Conservation (phyloP, 345 rosid species). For the Citrus hindsii region DNA sequence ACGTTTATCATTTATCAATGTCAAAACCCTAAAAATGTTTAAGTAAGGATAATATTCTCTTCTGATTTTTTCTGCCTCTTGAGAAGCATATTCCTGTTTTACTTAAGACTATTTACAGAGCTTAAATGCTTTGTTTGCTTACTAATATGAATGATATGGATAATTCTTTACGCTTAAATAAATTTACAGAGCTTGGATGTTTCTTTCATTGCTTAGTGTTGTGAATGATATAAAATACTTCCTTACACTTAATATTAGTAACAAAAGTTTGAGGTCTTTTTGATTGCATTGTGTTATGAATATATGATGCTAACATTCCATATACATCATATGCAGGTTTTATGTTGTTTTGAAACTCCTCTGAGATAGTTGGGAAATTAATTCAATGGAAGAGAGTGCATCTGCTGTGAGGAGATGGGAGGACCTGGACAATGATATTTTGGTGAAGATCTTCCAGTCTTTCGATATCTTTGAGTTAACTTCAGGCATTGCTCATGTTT, state of each 20-base stretch:
- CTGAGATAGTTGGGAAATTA: background rate
- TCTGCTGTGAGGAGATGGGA: constrained; percentile 62
- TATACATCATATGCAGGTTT: constrained; percentile 4
- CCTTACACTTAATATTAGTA: background rate
- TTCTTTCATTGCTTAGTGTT: background rate
- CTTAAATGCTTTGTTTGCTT: background rate
- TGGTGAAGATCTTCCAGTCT: constrained; percentile 64
- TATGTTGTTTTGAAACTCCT: constrained; percentile 15
- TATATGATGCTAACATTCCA: background rate
- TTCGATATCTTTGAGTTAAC: constrained; percentile 52
- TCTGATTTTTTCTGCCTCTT: background rate
- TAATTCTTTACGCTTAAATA: background rate
- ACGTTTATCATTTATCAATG: too few species aligned
- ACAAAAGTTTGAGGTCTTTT: background rate
- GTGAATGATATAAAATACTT: background rate
- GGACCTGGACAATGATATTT: constrained; percentile 63
- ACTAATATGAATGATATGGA: background rate
- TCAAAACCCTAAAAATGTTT: background rate
- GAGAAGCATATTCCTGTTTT: background rate
- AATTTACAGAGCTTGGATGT: background rate
- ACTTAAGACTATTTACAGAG: background rate
- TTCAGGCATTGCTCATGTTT: constrained; percentile 71
- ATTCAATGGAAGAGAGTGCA: constrained; percentile 47
- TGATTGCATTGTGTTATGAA: background rate
- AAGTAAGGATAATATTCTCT: background rate